Evolutionary conservation across 768 basidiomycete species (phyloP), one percentile per base, ranked within the genome.

Genomic region (Kwoniella pini): DNA sequence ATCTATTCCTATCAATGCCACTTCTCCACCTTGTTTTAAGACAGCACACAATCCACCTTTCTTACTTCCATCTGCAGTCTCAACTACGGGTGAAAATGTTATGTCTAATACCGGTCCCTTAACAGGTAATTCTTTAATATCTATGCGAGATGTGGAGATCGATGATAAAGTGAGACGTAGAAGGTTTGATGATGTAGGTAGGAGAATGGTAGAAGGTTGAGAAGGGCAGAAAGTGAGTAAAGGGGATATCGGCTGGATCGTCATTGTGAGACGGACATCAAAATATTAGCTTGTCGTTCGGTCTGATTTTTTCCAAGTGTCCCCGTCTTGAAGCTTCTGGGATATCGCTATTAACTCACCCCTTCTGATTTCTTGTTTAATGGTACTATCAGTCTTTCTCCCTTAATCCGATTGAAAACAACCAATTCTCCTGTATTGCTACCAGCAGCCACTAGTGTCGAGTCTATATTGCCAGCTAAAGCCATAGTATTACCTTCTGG

Each of bases 31-130:
- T 10, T 12, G 4, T 11, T 42, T 54, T 22, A 62, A 26, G 5
- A 62, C 52, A 26, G 65, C 65, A 24, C 61, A 62, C 22, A 66
- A 19, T 3, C 61, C 60, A 7, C 60, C 61, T 46, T 66, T 58
- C 46, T 43, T 58, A 11, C 15, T 30, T 13, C 60, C 61, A 19
- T 61, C 53, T 17, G 44, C 12, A 4, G 19, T 26, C 21, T 53
- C 55, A 2, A 27, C 27, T 3, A 54, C 43, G 27, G 65, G 65
- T 13, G 55, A 49, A 51, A 66, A 66, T 9, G 54, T 54, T 6
- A 66, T 33, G 17, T 59, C 55, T 10, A 54, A 4, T 17, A 64
- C 54, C 9, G 40, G 24, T 4, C 46, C 49, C 7, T 42, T 21
- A 24, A 22, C 24, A n/a, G 38, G 21, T n/a, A 64, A 9, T 27